Percentiles rank a stretch among this genome's conserved stretches.
These are phyloP conservation scores for Coemansia sp. DNA, from an alignment of 192 early-diverging fungal species.

Conservation along the genomic window DNA sequence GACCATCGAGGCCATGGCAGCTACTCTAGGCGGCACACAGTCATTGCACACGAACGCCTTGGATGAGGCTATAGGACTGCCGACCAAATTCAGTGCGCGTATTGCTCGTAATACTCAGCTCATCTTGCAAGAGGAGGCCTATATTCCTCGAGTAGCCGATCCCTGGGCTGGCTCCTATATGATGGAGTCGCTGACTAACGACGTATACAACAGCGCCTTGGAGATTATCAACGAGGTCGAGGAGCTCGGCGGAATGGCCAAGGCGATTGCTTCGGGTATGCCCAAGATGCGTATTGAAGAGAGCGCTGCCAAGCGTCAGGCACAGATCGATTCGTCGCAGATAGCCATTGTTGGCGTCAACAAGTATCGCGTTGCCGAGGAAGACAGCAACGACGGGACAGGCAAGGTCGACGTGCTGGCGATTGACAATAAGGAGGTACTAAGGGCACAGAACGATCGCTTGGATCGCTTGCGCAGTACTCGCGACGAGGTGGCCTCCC, in stretches of 20 bases:
- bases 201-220: conserved; percentile 71
- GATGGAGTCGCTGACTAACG: conserved; percentile 90
- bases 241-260: conserved; percentile 87
- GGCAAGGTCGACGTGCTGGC: conserved; percentile 62
- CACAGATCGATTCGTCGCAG: conserved; percentile 86
- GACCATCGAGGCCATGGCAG: conserved; percentile 89
- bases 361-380: conserved; percentile 73
- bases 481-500: conserved; percentile 61
- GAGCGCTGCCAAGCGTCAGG: conserved; percentile 84
- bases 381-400: conserved; percentile 45
- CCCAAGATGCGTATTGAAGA: conserved; percentile 90
- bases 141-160: conserved; percentile 86
- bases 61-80: conserved; percentile 88
- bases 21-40: conserved; percentile 89
- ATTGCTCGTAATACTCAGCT: conserved; percentile 92
- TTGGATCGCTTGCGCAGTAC: conserved; percentile 60
- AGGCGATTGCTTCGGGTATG: conserved; percentile 86
- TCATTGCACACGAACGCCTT: conserved; percentile 92
- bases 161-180: conserved; percentile 93
- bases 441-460: conserved; percentile 68
- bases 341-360: conserved; percentile 90
- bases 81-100: conserved; percentile 81
- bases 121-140: conserved; percentile 86
- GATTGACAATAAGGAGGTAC: conserved; percentile 82
- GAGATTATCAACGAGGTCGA: conserved; percentile 81